Evolutionary conservation across 306 rosid genomes (phyloP), one percentile per base, ranked within the genome.

Genomic region (Arachis stenosperma): DNA sequence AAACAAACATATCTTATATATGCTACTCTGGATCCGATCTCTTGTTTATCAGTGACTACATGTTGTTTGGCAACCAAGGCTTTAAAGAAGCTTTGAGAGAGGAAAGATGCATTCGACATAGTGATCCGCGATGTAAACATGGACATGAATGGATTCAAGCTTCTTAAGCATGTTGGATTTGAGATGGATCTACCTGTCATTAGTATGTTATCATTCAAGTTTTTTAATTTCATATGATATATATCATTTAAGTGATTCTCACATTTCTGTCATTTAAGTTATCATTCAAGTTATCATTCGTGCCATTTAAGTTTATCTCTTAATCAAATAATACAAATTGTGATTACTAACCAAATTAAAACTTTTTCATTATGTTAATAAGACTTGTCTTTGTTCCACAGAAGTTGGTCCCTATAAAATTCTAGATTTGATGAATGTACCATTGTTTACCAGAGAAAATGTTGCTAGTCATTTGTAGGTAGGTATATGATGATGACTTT

Each of bases 141-240:
- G 98, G 98, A 93, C 80, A 93, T 93, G 98, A 92, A 93, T 15
- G 98, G 97, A 5, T 93, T 93, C 72, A 93, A 86, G 47, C 98
- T 93, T 47, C 98, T 93, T 0, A 97, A 93, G 86, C 96, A 87
- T 75, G 96, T 93, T 43, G 96, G 98, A 71, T 90, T 93, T 46
- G 98, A 93, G 79, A 93, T 93, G 98, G 98, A 93, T 83, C 96
- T 93, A 76, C 98, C 98, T 8, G 93, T 93, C 30, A 90, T 90
- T 2, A 93, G 98, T 93, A 36, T 78, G 93, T 89, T 73, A 76
- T 54, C 30, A 59, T 41, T 41, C 44, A 4, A 4, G 6, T n/a
- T 41, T 4, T 41, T 75, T 81, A 12, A 55, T 71, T 78, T 81
- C 54, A 43, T 67, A 61, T 75, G 40, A 10, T 13, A 57, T 74